A percentile compares a stretch with the other conserved stretches of the same genome.
Evolutionary conservation across 202 grass and related monocot genomes (phyloP).

Genomic region (Hordeum pubiflorum): DNA sequence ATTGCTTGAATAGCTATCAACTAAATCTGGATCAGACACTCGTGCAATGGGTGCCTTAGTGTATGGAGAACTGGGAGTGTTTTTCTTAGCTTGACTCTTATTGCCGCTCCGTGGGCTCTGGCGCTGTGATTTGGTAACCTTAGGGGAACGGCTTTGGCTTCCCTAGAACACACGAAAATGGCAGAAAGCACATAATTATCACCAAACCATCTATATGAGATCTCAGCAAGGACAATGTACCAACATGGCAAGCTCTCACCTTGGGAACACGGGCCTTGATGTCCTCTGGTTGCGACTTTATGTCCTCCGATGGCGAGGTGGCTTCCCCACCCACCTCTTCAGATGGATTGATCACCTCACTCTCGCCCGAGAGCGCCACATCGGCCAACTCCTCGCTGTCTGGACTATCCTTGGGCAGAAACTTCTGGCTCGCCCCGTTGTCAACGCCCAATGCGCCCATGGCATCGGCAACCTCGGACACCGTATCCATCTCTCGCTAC

Average conservation of each 20-base stretch:
- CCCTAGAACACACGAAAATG: conserved; percentile 26
- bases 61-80: conserved; percentile 13
- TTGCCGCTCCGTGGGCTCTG: conserved; percentile 24
- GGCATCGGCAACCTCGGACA: conserved; percentile 1
- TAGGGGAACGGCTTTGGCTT: conserved; percentile 30
- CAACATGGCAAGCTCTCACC: conserved; percentile 2
- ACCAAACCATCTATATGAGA: background rate
- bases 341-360: conserved; percentile 52
- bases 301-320: conserved; percentile 30
- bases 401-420: background rate
- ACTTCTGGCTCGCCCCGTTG: conserved; percentile 15
- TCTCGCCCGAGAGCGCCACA: conserved; percentile 41
- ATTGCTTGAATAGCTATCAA: conserved; percentile 35
- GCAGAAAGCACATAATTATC: background rate
- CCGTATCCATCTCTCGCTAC: conserved; percentile 28
- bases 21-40: conserved; percentile 36
- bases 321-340: conserved; percentile 45
- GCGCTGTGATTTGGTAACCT: conserved; percentile 28
- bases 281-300: conserved; percentile 24
- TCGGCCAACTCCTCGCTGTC: conserved; percentile 28
- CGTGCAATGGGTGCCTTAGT: conserved; percentile 41
- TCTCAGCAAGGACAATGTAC: background rate
- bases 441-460: conserved; percentile 21
- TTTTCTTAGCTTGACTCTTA: conserved; percentile 42
- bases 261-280: conserved; percentile 21